Evolutionary conservation across 805 yeast genomes (phyloP), one percentile per base, ranked within the genome.

Genomic region (Komagataella ulmi): DNA sequence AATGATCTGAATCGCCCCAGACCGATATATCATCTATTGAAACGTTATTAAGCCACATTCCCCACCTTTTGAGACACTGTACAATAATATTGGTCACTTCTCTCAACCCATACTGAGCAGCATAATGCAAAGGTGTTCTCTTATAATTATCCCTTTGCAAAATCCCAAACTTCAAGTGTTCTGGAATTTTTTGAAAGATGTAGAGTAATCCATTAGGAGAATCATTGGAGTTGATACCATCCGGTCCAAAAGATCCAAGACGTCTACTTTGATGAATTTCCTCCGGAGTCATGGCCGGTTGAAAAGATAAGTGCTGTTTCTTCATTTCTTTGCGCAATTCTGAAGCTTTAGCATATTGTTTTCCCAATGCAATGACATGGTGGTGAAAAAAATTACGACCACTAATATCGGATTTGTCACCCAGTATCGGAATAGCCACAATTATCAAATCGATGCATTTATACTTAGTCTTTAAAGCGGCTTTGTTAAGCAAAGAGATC

Each of bases 61-160:
- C 66, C 91, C 95, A 85, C 46, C 74, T 66, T 52, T 70, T 67
- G 53, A 86, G 62, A 57, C 73, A 75, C 44, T 72, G 72, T 14
- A 89, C 68, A 36, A 90, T 71, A 23, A 80, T 71, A 12, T 69
- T 68, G 2, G 88, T 73, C 44, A 83, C 79, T 50, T 77, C 79
- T 53, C 76, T 79, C 52, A 90, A 71, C 0, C 97, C 97, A 63
- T 81, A 88, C 59, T 88, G 93, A 2, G 93, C 82, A 17, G 95
- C 83, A 64, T 90, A 90, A 67, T 91, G 97, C 52, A 91, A 69
- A 0, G 97, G 96, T 0, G 96, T 85, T 54, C 97, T 75, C 55
- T 73, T 74, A 61, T 88, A 86, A 53, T 77, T 81, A 63, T 90
- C 98, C 47, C 76, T 77, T 50, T 84, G 82, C 48, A 82, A 66